Conservation (phyloP, 2,329 filamentous ascomycete species). For the Pseudocercospora vitis region DNA sequence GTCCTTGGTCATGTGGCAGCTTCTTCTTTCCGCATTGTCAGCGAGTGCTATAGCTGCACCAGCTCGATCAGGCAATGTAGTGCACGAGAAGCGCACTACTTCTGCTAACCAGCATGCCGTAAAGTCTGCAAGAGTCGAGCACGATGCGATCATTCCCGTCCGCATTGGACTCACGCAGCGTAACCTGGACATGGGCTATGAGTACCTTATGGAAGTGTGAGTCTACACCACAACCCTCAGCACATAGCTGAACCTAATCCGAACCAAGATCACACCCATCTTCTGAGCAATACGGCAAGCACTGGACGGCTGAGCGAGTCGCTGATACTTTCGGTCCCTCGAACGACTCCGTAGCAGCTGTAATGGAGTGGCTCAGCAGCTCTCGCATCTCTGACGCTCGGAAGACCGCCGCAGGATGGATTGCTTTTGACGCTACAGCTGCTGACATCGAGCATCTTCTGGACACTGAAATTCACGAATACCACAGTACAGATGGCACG, state of each 20-base stretch:
- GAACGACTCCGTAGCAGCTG: slow-evolving; percentile 46
- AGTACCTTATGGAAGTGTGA: slow-evolving; percentile 39
- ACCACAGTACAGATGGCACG: slow-evolving; percentile 2
- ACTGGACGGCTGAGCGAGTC: slow-evolving; percentile 47
- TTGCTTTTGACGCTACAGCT: slow-evolving; percentile 12
- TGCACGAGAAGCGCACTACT: slow-evolving; percentile 35
- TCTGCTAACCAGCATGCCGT: slow-evolving; percentile 27
- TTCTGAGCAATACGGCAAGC: slow-evolving; percentile 44
- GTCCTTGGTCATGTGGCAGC: not conserved
- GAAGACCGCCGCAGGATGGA: slow-evolving; percentile 8
- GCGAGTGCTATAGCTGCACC: not conserved
- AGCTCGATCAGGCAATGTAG: slow-evolving; percentile 14
- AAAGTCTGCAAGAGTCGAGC: slow-evolving; percentile 22
- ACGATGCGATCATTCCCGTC: slow-evolving; percentile 35
- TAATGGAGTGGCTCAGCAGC: slow-evolving; percentile 55
- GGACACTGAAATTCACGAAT: slow-evolving; percentile 5
- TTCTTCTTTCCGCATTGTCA: not conserved
- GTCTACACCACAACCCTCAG: slow-evolving; percentile 10
- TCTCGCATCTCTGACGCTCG: slow-evolving; percentile 1
- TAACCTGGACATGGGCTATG: slow-evolving; percentile 36
- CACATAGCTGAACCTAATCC: slow-evolving; percentile 22
- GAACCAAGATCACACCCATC: slow-evolving; percentile 40
- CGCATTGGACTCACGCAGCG: slow-evolving; percentile 37
- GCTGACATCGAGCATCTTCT: slow-evolving; percentile 7
- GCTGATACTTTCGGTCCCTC: slow-evolving; percentile 45